Evolutionary conservation across 2,329 filamentous ascomycete species (phyloP), one percentile per base, ranked within the genome.

Genomic region (Bimuria novae-zelandiae): DNA sequence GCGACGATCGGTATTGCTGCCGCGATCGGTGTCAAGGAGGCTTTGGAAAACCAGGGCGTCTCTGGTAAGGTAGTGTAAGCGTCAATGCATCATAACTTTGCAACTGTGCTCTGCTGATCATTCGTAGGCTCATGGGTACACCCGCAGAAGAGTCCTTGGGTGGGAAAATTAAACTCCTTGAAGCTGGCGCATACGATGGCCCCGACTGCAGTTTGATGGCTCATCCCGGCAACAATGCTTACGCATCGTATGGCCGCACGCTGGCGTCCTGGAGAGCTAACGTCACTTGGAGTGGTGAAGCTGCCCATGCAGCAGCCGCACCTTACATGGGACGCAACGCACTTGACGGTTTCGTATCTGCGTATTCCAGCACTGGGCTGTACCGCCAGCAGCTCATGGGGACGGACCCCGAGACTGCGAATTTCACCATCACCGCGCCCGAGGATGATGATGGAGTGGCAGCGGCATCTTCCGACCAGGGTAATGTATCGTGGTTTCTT

Each of bases 231-330:
- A 70, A 68, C 16, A 51, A 51, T 8, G 57, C 68, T 4, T 77
- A 82, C 51, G 74, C 72, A 10, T 78, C 80, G 0, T 71, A 83
- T 4, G 78, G 82, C 52, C 75, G 78, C 2, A 84, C 82, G 0
- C 77, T 80, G 3, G 82, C 82, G 4, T 84, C 80, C 57, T 62
- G 71, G 4, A 71, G 74, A 36, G 76, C 84, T 56, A 76, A 75
- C 17, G 81, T 80, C 0, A 78, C 79, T 14, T 85, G 82, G 56
- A 76, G 77, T 75, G 71, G 71, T 32, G 66, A 65, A 53, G 71
- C 68, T 52, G 68, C 70, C 11, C 71, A 74, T 45, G 42, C 42
- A n/a, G 42, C 73, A 8, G 72, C 71, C 2, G 51, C 59, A 7
- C 71, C 70, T 0, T 74, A 67, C 63, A 55, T 64, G 37, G 65